phyloP scores from a whole-genome alignment of 306 rosid genomes.

The Corylus heterophylla region DNA sequence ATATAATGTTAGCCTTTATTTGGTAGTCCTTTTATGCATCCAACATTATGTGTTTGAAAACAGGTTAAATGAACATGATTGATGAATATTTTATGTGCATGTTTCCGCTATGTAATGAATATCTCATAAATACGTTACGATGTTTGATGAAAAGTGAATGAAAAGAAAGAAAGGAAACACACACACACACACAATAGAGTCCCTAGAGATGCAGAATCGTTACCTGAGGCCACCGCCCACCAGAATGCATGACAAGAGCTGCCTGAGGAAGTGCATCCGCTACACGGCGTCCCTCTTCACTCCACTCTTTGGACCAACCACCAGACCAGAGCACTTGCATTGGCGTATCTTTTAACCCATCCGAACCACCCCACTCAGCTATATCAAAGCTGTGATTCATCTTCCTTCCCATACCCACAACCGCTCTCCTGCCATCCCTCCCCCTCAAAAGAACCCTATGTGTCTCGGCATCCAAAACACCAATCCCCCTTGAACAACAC shows the following conservation, averaged over 20 bases:
- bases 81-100: too few relatives aligned
- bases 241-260: slow-evolving; percentile 61
- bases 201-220: slow-evolving; percentile 21
- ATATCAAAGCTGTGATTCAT: slow-evolving; percentile 82
- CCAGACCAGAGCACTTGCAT: slow-evolving; percentile 80
- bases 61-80: too few relatives aligned
- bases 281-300: slow-evolving; percentile 65
- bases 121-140: too few relatives aligned
- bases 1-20: too few relatives aligned
- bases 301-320: slow-evolving; percentile 85
- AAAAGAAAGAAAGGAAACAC: too few relatives aligned
- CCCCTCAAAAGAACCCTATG: slow-evolving; percentile 74
- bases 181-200: background rate
- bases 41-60: too few relatives aligned
- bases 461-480: slow-evolving; percentile 51
- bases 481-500: slow-evolving; percentile 62
- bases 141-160: too few relatives aligned
- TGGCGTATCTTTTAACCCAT: slow-evolving; percentile 66
- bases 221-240: slow-evolving; percentile 96
- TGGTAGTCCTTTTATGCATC: too few relatives aligned
- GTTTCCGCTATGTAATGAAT: too few relatives aligned
- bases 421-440: slow-evolving; percentile 59
- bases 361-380: slow-evolving; percentile 78
- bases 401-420: slow-evolving; percentile 72
- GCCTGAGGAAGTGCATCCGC: slow-evolving; percentile 70